Evolutionary conservation across 768 basidiomycete species (phyloP).

Genomic region (Lactifluus pinguis): DNA sequence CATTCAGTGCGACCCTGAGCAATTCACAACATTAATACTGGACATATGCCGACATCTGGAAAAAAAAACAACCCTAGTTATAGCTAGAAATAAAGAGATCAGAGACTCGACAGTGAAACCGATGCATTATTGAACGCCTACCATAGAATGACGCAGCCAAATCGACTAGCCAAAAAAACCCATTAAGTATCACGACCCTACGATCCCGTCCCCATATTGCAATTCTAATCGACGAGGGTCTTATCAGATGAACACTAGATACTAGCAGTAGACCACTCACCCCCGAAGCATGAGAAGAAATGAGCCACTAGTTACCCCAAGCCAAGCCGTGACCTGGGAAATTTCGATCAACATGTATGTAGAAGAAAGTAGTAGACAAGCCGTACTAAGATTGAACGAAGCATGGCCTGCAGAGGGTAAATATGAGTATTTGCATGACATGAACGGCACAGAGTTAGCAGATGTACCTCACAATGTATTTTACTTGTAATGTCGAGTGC

Average conservation of each 20-base stretch:
- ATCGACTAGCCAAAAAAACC: not conserved
- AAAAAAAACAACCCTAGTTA: not conserved
- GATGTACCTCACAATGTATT: not conserved
- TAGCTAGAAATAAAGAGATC: not conserved
- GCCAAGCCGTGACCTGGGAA: not conserved
- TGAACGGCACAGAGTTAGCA: not conserved
- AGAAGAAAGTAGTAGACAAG: not conserved
- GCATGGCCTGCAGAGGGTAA: not conserved
- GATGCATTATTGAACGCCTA: not conserved
- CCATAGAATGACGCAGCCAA: not conserved
- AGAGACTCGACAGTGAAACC: not conserved
- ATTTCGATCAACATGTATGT: not conserved
- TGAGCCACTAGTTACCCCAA: not conserved
- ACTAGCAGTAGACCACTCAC: not conserved
- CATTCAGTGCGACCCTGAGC: conserved; percentile 5
- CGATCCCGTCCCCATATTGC: conserved; percentile 14
- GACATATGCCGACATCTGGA: not conserved
- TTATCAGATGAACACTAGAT: not conserved
- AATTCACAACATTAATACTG: not conserved
- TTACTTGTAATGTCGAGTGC: not conserved
- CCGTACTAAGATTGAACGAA: conserved; percentile 8
- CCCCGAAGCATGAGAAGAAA: conserved; percentile 14
- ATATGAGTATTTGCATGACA: not conserved
- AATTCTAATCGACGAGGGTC: not conserved
- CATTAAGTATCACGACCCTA: not conserved